A percentile compares a stretch with the other conserved stretches of the same genome.
Conservation (phyloP, 495 filamentous ascomycete genomes). For the Oleoguttula mirabilis region DNA sequence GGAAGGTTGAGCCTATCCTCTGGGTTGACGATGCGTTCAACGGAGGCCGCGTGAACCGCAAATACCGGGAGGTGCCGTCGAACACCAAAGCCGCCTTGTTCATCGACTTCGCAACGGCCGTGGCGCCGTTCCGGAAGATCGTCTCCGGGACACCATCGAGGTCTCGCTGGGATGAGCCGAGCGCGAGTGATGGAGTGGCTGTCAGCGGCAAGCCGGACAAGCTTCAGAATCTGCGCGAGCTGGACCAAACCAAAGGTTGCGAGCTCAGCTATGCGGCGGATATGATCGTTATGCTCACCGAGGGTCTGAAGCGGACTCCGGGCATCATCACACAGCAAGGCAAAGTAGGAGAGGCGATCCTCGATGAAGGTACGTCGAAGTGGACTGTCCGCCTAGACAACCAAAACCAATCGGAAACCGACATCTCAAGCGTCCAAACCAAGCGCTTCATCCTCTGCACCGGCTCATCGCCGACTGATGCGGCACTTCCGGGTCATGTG, state of each 20-base stretch:
- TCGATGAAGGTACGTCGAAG: slow-evolving; percentile 4
- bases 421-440: slow-evolving; percentile 4
- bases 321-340: slow-evolving; percentile 7
- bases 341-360: slow-evolving; percentile 1
- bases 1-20: slow-evolving; percentile 13
- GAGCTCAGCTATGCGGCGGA: slow-evolving; percentile 14
- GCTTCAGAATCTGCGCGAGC: slow-evolving; percentile 4
- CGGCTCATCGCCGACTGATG: slow-evolving; percentile 39
- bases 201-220: slow-evolving; percentile 8
- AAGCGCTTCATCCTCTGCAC: slow-evolving; percentile 45
- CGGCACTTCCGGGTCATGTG: slow-evolving; percentile 31
- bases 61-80: slow-evolving; percentile 19
- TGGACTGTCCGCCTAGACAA: background rate
- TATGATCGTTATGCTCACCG: slow-evolving; percentile 17
- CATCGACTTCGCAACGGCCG: slow-evolving; percentile 17
- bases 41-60: slow-evolving; percentile 15
- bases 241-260: slow-evolving; percentile 17
- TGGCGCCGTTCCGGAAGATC: slow-evolving; percentile 14
- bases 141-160: slow-evolving; percentile 5
- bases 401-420: background rate
- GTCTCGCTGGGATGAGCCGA: slow-evolving; percentile 4
- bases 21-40: slow-evolving; percentile 20
- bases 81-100: slow-evolving; percentile 18
- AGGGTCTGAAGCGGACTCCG: slow-evolving; percentile 10
- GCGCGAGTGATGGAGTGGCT: slow-evolving; percentile 3